phyloP scores from a whole-genome alignment of 768 basidiomycete species.

The Pisolithus albus region DNA sequence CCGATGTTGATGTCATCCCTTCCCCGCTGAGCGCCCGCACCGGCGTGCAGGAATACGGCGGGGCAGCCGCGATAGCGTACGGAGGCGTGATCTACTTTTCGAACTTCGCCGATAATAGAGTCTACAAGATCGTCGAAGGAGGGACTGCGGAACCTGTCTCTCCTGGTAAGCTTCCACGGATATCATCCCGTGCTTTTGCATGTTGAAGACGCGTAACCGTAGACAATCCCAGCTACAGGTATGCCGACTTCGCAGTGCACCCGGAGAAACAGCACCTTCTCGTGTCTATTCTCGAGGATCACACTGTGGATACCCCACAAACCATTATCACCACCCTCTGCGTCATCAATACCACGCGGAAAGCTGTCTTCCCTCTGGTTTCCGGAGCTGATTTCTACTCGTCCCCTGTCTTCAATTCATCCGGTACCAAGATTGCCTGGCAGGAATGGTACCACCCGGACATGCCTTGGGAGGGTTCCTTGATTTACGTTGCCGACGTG shows the following conservation, averaged over 20 bases:
- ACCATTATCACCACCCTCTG: constrained; percentile 46
- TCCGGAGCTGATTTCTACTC: constrained; percentile 70
- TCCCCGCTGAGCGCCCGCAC: constrained; percentile 50
- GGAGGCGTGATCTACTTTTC: constrained; percentile 53
- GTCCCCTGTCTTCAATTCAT: constrained; percentile 50
- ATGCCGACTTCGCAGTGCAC: constrained; percentile 56
- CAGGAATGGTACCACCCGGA: constrained; percentile 63
- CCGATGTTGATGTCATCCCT: constrained; percentile 44
- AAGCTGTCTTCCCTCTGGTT: constrained; percentile 39
- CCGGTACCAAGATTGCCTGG: constrained; percentile 55
- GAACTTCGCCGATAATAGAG: constrained; percentile 43
- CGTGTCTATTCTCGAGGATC: constrained; percentile 64
- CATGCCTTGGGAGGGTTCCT: constrained; percentile 66
- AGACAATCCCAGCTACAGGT: constrained; percentile 38
- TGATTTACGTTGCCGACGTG: constrained; percentile 50
- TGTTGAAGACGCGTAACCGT: not conserved
- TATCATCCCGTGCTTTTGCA: not conserved
- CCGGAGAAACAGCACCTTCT: constrained; percentile 48
- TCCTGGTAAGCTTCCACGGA: constrained; percentile 41
- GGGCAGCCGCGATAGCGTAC: constrained; percentile 50
- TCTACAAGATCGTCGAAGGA: constrained; percentile 38
- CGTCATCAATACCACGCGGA: constrained; percentile 43
- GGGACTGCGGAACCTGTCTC: constrained; percentile 42
- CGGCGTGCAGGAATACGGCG: constrained; percentile 68
- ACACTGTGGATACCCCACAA: constrained; percentile 38